A percentile compares a stretch with the other conserved stretches of the same genome.
Conservation (phyloP, 2,329 filamentous ascomycete genomes). For the Epichloe elymi region DNA sequence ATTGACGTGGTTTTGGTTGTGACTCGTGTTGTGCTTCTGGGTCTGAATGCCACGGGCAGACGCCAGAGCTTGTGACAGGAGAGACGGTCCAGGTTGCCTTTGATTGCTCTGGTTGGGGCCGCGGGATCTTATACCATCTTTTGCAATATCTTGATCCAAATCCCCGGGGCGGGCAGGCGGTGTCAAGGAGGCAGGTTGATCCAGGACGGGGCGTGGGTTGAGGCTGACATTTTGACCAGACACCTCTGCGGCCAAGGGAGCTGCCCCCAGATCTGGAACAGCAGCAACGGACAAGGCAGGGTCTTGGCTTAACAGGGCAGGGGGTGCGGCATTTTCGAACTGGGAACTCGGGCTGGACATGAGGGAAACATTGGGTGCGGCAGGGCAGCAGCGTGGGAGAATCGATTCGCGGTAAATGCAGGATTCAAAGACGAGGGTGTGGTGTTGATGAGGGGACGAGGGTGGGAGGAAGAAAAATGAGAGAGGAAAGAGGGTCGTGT, state of each 20-base stretch:
- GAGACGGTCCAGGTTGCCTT: slow-evolving; percentile 34
- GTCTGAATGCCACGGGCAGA: slow-evolving; percentile 39
- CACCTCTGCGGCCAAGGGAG: slow-evolving; percentile 6
- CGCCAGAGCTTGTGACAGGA: slow-evolving; percentile 45
- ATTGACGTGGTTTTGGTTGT: background rate
- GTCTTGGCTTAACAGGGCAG: slow-evolving; percentile 28
- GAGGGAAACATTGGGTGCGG: slow-evolving; percentile 41
- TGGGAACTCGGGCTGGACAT: slow-evolving; percentile 40
- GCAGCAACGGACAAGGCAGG: background rate
- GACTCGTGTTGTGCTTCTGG: slow-evolving; percentile 1
- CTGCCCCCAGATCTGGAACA: slow-evolving; percentile 2
- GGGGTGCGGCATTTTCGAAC: slow-evolving; percentile 42
- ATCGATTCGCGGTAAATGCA: slow-evolving; percentile 12
- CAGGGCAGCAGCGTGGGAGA: slow-evolving; percentile 13
- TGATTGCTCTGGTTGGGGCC: slow-evolving; percentile 22
- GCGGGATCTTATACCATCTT: slow-evolving; percentile 32
- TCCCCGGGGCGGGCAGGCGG: slow-evolving; percentile 3
- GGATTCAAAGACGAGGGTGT: slow-evolving; percentile 8
- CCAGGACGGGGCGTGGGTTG: background rate
- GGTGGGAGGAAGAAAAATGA: slow-evolving; percentile 7
- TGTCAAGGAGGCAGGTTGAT: background rate
- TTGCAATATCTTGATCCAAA: background rate
- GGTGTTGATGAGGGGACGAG: slow-evolving; percentile 8
- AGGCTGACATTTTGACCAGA: slow-evolving; percentile 7
- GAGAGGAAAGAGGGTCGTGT: slow-evolving; percentile 1